Evolutionary conservation across 441 rosid species (phyloP).

Genomic region (Biscutella auriculata): DNA sequence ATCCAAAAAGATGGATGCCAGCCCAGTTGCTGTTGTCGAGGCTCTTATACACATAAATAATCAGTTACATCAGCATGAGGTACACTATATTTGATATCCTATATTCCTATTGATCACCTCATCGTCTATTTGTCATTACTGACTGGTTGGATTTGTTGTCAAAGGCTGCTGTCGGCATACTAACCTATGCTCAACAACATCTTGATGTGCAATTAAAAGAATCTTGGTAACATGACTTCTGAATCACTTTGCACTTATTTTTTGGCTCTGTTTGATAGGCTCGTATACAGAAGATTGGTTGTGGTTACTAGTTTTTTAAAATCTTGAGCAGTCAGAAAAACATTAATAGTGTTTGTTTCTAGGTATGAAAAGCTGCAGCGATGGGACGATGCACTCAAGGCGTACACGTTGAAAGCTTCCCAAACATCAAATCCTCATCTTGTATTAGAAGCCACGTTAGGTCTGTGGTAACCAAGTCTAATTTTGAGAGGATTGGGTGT

Average conservation of each 20-base stretch:
- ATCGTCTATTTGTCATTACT: conserved; percentile 6
- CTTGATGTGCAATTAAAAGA: conserved; percentile 93
- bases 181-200: conserved; percentile 88
- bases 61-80: conserved; percentile 98
- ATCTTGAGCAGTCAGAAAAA: not conserved
- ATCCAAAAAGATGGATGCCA: conserved; percentile 87
- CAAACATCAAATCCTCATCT: conserved; percentile 81
- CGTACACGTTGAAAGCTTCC: conserved; percentile 78
- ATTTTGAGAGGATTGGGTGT: not conserved
- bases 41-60: conserved; percentile 97
- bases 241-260: not conserved
- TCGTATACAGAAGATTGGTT: not conserved
- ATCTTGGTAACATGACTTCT: conserved; percentile 61
- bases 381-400: conserved; percentile 99
- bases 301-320: conserved; percentile 7
- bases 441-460: conserved; percentile 86
- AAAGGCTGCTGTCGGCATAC: conserved; percentile 98
- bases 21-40: conserved; percentile 97
- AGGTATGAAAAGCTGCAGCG: conserved; percentile 99
- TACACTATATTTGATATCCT: conserved; percentile 18
- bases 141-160: conserved; percentile 19
- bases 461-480: conserved; percentile 28
- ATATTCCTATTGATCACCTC: not conserved
- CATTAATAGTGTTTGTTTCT: conserved; percentile 15
- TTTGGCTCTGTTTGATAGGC: conserved; percentile 4